These are phyloP conservation scores for Wickerhamiella azyma DNA, from an alignment of 805 yeast species.

Conservation along the genomic window DNA sequence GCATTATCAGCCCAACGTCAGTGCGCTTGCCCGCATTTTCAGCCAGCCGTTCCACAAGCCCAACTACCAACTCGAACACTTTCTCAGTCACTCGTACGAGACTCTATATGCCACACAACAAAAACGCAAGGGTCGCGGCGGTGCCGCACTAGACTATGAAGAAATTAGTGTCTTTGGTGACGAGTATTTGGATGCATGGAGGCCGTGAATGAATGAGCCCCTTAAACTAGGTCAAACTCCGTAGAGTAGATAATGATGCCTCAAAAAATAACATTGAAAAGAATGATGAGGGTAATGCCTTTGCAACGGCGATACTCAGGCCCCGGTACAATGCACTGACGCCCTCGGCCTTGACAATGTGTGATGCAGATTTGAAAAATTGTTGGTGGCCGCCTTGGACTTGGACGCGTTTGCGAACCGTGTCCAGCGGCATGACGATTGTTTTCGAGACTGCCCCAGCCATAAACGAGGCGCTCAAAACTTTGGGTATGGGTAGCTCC, in stretches of 20 bases:
- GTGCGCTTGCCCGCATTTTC: conserved; percentile 78
- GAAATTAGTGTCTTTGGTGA: conserved; percentile 15
- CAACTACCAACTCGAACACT: conserved; percentile 82
- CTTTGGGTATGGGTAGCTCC: conserved; percentile 9
- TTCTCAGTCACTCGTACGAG: conserved; percentile 79
- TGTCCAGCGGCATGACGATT: conserved; percentile 72
- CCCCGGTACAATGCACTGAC: conserved; percentile 61
- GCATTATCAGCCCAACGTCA: conserved; percentile 93
- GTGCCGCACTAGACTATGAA: conserved; percentile 56
- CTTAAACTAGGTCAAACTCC: background rate
- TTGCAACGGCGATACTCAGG: conserved; percentile 50
- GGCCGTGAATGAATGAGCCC: too few species aligned
- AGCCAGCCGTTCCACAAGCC: conserved; percentile 78
- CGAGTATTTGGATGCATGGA: conserved; percentile 4
- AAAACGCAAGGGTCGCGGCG: conserved; percentile 22
- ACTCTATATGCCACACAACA: conserved; percentile 44
- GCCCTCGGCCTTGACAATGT: conserved; percentile 45
- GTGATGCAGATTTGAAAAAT: conserved; percentile 20
- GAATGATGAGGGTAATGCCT: conserved; percentile 62
- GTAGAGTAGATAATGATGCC: conserved; percentile 16
- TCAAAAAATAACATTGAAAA: conserved; percentile 57
- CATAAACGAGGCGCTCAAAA: conserved; percentile 42
- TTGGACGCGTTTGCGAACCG: conserved; percentile 66
- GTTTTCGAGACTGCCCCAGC: conserved; percentile 72
- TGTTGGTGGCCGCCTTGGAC: conserved; percentile 28